Percentiles rank a stretch among this genome's conserved stretches.
Evolutionary conservation across 768 basidiomycete genomes (phyloP).

Genomic region (Naganishia randhawae): DNA sequence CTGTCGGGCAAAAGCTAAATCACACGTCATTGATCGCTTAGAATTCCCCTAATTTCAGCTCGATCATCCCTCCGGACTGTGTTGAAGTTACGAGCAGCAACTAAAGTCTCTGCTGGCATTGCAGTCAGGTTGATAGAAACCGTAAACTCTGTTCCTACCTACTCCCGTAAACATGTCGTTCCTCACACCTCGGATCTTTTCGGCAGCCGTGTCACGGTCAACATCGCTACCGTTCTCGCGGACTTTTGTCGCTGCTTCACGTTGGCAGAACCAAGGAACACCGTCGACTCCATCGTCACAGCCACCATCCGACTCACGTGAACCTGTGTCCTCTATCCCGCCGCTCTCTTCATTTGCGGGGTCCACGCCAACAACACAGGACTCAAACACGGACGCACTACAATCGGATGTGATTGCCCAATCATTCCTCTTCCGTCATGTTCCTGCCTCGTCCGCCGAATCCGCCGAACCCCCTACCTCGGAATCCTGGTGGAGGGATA

Average conservation of each 20-base stretch:
- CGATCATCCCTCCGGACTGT: not conserved
- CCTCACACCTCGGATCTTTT: not conserved
- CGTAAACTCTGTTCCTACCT: too few species aligned
- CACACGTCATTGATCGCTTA: too few species aligned
- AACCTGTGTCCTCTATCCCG: conserved; percentile 16
- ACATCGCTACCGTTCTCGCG: not conserved
- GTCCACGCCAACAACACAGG: not conserved
- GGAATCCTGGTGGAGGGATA: conserved; percentile 18
- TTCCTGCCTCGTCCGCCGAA: not conserved
- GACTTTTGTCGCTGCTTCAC: not conserved
- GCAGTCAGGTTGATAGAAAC: too few species aligned
- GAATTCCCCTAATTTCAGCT: too few species aligned
- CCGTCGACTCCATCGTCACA: not conserved
- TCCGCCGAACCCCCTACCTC: not conserved
- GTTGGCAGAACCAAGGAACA: not conserved
- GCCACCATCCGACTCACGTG: not conserved
- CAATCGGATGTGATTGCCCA: conserved; percentile 6
- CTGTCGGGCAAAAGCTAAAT: too few species aligned
- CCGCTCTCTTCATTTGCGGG: conserved; percentile 13
- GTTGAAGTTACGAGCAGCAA: too few species aligned
- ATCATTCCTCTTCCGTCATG: not conserved
- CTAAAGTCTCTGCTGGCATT: too few species aligned
- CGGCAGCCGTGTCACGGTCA: not conserved
- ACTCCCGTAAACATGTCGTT: conserved; percentile 11
- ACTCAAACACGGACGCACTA: not conserved